phyloP scores from a whole-genome alignment of 768 basidiomycete species.

The Psilocybe azurescens region DNA sequence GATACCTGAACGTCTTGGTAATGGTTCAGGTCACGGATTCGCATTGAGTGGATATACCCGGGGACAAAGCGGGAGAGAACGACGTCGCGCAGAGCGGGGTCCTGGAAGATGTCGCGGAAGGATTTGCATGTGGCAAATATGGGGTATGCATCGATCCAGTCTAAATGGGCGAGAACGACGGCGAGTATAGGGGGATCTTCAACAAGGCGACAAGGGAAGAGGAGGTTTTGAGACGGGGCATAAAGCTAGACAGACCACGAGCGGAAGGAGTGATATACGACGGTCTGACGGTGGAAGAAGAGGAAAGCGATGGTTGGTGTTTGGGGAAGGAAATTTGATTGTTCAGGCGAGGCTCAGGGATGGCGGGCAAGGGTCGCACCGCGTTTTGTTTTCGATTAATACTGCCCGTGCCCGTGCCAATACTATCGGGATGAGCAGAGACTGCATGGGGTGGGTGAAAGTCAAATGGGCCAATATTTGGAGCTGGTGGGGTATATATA shows the following conservation, averaged over 20 bases:
- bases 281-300: conserved; percentile 3
- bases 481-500: not conserved
- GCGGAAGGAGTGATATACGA: conserved; percentile 14
- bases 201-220: conserved; percentile 22
- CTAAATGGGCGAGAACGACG: conserved; percentile 34
- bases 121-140: conserved; percentile 43
- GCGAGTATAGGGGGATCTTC: conserved; percentile 28
- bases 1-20: conserved; percentile 55
- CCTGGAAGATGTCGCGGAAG: conserved; percentile 34
- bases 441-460: not conserved
- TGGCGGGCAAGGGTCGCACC: conserved; percentile 15
- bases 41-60: conserved; percentile 53
- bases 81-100: conserved; percentile 36
- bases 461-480: not conserved
- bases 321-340: not conserved
- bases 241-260: conserved; percentile 23
- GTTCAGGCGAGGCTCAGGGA: conserved; percentile 11
- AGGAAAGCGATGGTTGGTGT: conserved; percentile 6
- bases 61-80: conserved; percentile 60
- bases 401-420: no score
- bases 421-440: no score
- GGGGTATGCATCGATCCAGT: conserved; percentile 45
- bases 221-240: conserved; percentile 14
- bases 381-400: no score
- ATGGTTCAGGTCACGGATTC: conserved; percentile 41